phyloP scores from a whole-genome alignment of 1,284 basidiomycete species.

The Moesziomyces aphidis region DNA sequence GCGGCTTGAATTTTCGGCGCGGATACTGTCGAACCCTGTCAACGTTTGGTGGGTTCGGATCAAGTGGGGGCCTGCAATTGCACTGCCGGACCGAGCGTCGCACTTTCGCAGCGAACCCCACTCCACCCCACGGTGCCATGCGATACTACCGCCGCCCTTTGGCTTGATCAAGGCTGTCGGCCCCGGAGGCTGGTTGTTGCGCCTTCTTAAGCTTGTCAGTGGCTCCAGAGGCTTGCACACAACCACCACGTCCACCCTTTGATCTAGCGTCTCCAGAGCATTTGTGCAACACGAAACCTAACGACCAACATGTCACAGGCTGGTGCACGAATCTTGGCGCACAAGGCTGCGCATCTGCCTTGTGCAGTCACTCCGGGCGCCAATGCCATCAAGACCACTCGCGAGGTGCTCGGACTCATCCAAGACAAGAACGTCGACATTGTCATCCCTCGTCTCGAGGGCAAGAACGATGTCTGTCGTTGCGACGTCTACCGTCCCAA shows the following conservation, averaged over 20 bases:
- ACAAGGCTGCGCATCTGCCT: conserved; percentile 25
- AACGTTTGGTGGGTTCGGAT: background rate
- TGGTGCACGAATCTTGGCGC: conserved; percentile 8
- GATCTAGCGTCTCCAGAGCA: background rate
- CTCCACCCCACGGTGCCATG: background rate
- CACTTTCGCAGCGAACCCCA: background rate
- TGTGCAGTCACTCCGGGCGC: conserved; percentile 10
- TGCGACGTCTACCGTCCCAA: conserved; percentile 64
- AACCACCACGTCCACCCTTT: background rate
- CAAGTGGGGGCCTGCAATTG: background rate
- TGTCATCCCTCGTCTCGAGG: conserved; percentile 61
- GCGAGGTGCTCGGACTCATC: conserved; percentile 15
- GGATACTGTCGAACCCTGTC: background rate
- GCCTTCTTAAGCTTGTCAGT: background rate
- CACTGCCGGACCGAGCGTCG: background rate
- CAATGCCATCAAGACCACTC: conserved; percentile 24
- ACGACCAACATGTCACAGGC: conserved; percentile 10
- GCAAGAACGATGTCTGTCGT: conserved; percentile 57
- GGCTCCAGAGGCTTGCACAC: background rate
- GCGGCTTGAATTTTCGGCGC: no score
- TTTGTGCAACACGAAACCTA: background rate
- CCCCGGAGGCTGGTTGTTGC: no score
- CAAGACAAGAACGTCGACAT: conserved; percentile 65
- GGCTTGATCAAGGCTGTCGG: no score
- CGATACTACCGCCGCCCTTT: no score